These are phyloP conservation scores for Dipodascopsis uninucleata DNA, from an alignment of 805 yeast species.

Conservation along the genomic window DNA sequence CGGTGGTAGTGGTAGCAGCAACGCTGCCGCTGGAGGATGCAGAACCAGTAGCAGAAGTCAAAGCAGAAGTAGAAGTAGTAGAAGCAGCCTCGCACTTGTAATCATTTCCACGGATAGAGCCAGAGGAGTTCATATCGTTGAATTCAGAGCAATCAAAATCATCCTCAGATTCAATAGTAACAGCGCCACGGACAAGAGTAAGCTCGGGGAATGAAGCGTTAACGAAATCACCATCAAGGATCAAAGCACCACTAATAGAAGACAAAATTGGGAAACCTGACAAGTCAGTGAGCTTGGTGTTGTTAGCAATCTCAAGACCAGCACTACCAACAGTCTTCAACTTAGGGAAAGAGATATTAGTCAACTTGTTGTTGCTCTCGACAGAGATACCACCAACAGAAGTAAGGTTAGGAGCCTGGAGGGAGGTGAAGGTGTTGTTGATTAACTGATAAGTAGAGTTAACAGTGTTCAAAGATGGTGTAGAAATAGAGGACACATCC, in stretches of 20 bases:
- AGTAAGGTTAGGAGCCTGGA: conserved; percentile 46
- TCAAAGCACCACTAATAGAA: conserved; percentile 84
- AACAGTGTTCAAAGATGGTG: conserved; percentile 63
- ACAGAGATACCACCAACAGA: conserved; percentile 76
- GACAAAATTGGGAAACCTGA: conserved; percentile 70
- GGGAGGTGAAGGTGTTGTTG: conserved; percentile 54
- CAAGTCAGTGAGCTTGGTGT: conserved; percentile 63
- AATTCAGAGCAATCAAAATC: conserved; percentile 79
- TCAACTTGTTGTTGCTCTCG: conserved; percentile 68
- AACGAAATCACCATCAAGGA: conserved; percentile 73
- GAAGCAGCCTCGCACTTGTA: conserved; percentile 70
- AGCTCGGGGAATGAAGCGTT: conserved; percentile 73
- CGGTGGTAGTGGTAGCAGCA: conserved; percentile 31
- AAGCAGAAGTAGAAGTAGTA: conserved; percentile 45
- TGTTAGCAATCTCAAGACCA: conserved; percentile 87
- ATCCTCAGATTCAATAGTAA: conserved; percentile 69
- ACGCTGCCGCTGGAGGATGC: conserved; percentile 27
- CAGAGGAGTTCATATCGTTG: conserved; percentile 65
- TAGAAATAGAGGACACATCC: conserved; percentile 68
- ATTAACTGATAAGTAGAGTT: conserved; percentile 81
- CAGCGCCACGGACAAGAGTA: conserved; percentile 87
- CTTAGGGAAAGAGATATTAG: conserved; percentile 61
- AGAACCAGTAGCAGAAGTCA: conserved; percentile 29
- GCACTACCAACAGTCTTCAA: conserved; percentile 73
- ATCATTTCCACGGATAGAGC: conserved; percentile 87